Conservation (phyloP, 441 rosid genomes). For the Corymbia citriodora region DNA sequence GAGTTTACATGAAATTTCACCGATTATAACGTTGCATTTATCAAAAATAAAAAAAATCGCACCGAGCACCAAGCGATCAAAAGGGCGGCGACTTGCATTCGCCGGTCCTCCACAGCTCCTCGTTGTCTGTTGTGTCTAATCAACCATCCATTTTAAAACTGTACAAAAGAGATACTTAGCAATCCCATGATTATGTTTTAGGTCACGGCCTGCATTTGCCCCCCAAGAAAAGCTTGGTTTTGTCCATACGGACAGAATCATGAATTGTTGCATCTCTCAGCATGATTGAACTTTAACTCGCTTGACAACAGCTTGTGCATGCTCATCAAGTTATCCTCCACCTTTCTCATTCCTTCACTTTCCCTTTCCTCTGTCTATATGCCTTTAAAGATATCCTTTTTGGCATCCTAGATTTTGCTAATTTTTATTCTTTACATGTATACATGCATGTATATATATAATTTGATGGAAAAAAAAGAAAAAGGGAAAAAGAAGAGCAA, state of each 20-base stretch:
- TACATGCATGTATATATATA: not conserved
- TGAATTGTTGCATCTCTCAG: not conserved
- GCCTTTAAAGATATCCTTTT: not conserved
- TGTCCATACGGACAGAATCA: not conserved
- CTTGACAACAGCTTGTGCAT: not conserved
- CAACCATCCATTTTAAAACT: not conserved
- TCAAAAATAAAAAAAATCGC: not conserved
- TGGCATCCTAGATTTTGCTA: not conserved
- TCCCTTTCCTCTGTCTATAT: not conserved
- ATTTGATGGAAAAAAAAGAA: not conserved
- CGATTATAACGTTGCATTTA: not conserved
- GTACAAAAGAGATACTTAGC: not conserved
- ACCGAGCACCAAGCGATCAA: not conserved
- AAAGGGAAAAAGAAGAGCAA: not conserved
- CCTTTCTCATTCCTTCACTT: not conserved
- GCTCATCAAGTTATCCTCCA: not conserved
- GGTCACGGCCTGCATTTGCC: not conserved
- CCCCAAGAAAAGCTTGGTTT: not conserved
- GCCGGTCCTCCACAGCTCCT: not conserved
- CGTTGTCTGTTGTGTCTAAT: not conserved
- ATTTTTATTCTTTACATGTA: not conserved
- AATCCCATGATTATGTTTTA: not conserved
- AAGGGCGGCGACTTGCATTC: not conserved
- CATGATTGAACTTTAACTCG: not conserved
- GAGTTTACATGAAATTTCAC: not conserved